Evolutionary conservation across 176 grass and related monocot genomes (phyloP), one percentile per base, ranked within the genome.

Genomic region (Ampelocalamus luodianensis): DNA sequence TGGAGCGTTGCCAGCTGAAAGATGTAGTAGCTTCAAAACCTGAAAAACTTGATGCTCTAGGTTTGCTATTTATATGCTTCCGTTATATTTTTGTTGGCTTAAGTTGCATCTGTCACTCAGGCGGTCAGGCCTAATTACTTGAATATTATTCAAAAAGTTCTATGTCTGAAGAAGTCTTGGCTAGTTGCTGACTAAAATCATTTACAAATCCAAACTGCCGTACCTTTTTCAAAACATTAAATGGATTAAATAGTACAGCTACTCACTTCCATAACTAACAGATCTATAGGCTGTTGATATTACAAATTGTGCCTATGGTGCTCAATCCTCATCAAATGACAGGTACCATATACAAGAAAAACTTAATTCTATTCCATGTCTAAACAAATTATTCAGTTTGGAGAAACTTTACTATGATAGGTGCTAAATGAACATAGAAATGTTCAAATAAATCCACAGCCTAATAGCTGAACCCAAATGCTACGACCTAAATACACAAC

Each of bases 1-100:
- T 98, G 49, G 96, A 98, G 16, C 72, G 93, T 45, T 95, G 96
- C 75, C 96, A 98, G 79, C 86, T 98, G 39, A 98, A 95, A 88
- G 91, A 98, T 86, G 82, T 78, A 34, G 91, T 98, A 17, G 80
- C 91, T 92, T 92, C 87, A 39, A 95, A 95, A 90, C 67, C 93
- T 74, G 88, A 93, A 85, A 98, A 92, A 62, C 93, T 98, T 29
- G 96, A 98, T 84, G 86, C 96, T 70, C 87, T 75, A 85, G 96
- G 93, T 95, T 80, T 65, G 54, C 20, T 83, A 63, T 54, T 79
- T 86, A 32, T 83, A 34, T 39, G 1, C 56, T 68, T 65, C 5
- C 42, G 7, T 66, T 78, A 8, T 44, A 49, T 65, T 46, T 77
- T 24, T 85, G 4, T 54, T 67, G 23, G 17, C 6, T 23, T 68